These are phyloP conservation scores for Paramecium primaurelia DNA, from an alignment of 73 alveolate species.

Conservation along the genomic window DNA sequence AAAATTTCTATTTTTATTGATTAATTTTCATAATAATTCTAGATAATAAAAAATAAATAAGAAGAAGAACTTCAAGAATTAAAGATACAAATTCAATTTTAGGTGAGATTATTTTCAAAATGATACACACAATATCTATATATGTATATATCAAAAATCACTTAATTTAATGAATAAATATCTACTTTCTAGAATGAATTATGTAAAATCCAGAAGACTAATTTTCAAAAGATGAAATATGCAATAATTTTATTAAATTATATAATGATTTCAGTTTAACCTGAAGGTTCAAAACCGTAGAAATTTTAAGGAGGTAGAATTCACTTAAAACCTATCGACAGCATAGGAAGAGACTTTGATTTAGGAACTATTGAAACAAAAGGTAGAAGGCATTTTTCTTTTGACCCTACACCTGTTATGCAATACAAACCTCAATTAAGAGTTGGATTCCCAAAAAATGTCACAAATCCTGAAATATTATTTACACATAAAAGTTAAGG, in stretches of 20 bases:
- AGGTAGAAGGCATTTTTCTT: slow-evolving; percentile 24
- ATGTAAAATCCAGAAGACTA: too few species aligned
- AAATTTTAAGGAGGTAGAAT: slow-evolving; percentile 46
- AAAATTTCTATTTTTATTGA: too few species aligned
- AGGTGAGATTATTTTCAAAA: too few species aligned
- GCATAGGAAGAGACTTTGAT: slow-evolving; percentile 39
- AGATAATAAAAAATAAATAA: too few species aligned
- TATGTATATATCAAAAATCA: too few species aligned
- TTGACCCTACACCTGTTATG: slow-evolving; percentile 39
- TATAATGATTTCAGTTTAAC: background rate
- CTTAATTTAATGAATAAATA: too few species aligned
- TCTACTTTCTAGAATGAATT: too few species aligned
- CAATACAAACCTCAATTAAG: background rate
- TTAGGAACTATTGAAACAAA: background rate
- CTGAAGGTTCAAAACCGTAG: slow-evolving; percentile 26
- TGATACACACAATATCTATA: too few species aligned
- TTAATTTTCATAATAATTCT: too few species aligned
- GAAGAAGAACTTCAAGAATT: too few species aligned
- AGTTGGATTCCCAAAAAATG: slow-evolving; percentile 42
- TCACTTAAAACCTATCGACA: background rate
- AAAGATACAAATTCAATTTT: too few species aligned
- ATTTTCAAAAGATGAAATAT: background rate
- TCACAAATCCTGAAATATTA: slow-evolving; percentile 36
- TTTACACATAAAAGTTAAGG: background rate
- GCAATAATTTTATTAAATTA: background rate